These are phyloP conservation scores for Gossypium davidsonii DNA, from an alignment of 441 rosid species.

Conservation along the genomic window DNA sequence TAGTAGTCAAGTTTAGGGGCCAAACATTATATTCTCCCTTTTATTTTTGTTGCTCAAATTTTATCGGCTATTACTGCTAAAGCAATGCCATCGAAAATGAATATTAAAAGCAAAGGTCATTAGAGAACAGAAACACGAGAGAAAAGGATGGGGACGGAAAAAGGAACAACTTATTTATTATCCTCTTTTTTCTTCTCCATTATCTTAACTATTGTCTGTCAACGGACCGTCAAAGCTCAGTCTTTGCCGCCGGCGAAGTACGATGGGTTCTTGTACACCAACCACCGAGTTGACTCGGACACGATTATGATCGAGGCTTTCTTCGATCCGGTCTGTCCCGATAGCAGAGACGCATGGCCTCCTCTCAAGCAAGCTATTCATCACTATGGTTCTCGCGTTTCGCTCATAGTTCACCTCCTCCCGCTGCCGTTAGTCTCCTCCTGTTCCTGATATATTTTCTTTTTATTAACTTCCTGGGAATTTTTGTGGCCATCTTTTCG, in stretches of 20 bases:
- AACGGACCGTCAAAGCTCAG: conserved; percentile 32
- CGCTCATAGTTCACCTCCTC: conserved; percentile 56
- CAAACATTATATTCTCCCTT: no score
- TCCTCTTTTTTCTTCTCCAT: conserved; percentile 9
- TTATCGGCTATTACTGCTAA: neutral
- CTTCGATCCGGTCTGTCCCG: conserved; percentile 87
- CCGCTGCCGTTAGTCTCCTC: conserved; percentile 71
- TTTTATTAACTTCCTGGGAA: neutral
- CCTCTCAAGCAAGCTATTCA: conserved; percentile 57
- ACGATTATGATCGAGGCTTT: conserved; percentile 68
- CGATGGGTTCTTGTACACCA: conserved; percentile 66
- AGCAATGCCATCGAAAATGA: neutral
- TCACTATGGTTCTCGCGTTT: conserved; percentile 56
- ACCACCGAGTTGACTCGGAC: conserved; percentile 29
- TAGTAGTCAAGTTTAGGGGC: no score
- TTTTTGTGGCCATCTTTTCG: neutral
- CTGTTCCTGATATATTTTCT: neutral
- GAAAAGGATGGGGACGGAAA: conserved; percentile 9
- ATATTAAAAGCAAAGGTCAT: neutral
- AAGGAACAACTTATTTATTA: neutral
- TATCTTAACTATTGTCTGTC: conserved; percentile 6
- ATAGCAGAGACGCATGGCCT: conserved; percentile 78
- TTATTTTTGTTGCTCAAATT: no score
- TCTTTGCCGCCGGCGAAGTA: conserved; percentile 55
- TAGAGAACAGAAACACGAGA: neutral